Evolutionary conservation across 495 filamentous ascomycete genomes (phyloP), one percentile per base, ranked within the genome.

Genomic region (Cudoniella acicularis): DNA sequence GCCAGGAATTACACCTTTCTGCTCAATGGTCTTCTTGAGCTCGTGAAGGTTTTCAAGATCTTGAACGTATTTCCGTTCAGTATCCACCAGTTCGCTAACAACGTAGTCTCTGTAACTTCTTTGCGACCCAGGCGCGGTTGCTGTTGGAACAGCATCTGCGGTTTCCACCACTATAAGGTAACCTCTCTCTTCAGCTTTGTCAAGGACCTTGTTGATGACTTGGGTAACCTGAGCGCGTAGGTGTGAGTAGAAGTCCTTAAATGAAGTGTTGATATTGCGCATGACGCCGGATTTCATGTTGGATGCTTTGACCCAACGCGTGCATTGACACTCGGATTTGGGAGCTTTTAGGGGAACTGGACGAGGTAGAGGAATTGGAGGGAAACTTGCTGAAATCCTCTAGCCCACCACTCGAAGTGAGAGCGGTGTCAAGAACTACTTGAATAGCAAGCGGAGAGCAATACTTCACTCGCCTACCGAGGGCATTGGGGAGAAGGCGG

Each of bases 61-160:
- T 66, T 98, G 93, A n/a, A 98, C 95, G 62, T 98, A 98, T 69
- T 96, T 95, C 42, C 94, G 87, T 70, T 98, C 94, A 3, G 93
- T 98, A 64, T 90, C 89, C 48, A 98, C 84, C 48, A 98, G 73
- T 69, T 98, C 94, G 63, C 88, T 83, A 26, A 98, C 82, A 59
- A 98, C 87, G 65, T 96, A 87, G 56, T 96, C 86, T 42, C 91
- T 80, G 67, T 91, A 90, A 51, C 89, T 94, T 64, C 91, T 84
- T 64, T 82, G 70, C 58, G 79, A 71, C 46, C 70, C 77, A 9
- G 78, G 71, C 10, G 74, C 70, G 1, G 73, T 72, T 46, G 78
- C 72, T 6, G 73, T 63, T 20, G 75, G 73, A 24, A 73, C 76
- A 54, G 36, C 30, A 30, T 54, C 51, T 75, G 74, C 24, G 72